phyloP scores from a whole-genome alignment of 345 rosid species.

The Eutrema heterophyllum region DNA sequence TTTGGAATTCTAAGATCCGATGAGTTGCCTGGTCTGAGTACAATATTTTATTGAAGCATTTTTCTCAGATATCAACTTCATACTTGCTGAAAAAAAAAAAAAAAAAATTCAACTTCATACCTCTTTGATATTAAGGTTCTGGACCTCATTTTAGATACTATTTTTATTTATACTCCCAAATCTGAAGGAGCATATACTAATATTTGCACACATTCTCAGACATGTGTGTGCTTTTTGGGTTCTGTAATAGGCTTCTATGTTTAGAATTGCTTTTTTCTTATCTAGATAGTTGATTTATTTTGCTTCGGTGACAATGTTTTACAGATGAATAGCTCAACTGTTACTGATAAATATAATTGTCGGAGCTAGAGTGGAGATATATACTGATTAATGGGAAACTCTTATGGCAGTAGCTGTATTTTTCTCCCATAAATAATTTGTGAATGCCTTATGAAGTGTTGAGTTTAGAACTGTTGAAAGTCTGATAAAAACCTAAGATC shows the following conservation, averaged over 20 bases:
- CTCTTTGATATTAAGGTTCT: constrained; percentile 11
- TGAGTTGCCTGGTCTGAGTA: constrained; percentile 1
- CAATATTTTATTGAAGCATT: not conserved
- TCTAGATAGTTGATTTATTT: constrained; percentile 2
- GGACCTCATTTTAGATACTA: constrained; percentile 1
- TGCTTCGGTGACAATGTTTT: not conserved
- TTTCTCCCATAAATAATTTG: not conserved
- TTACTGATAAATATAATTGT: not conserved
- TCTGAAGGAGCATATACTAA: not conserved
- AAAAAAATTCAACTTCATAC: not conserved
- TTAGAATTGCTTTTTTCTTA: not conserved
- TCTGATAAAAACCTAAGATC: not conserved
- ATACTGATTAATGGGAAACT: not conserved
- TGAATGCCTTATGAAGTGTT: not conserved
- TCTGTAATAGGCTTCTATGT: not conserved
- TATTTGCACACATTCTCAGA: not conserved
- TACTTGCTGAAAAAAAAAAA: not conserved
- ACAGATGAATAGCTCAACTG: not conserved
- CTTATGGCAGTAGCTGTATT: constrained; percentile 5
- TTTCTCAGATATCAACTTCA: not conserved
- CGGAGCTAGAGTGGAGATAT: not conserved
- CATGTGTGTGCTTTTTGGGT: constrained; percentile 5
- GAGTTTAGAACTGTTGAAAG: not conserved
- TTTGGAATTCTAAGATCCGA: not conserved
- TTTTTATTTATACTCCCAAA: not conserved